Evolutionary conservation across 2,329 filamentous ascomycete genomes (phyloP).

Genomic region (Colletotrichum abscissum): DNA sequence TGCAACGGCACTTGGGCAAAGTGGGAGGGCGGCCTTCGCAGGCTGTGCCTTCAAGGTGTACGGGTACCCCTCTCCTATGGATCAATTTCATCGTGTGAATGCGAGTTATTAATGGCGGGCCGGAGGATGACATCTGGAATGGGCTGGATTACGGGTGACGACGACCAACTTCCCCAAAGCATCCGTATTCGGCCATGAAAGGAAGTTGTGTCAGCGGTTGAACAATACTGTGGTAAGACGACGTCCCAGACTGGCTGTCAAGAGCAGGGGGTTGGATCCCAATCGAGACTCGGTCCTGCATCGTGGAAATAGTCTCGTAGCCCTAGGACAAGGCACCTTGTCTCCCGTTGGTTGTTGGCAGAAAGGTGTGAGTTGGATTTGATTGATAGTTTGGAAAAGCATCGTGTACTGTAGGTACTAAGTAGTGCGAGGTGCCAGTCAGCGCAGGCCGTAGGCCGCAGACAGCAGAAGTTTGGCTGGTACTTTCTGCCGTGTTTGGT

Average conservation of each 20-base stretch:
- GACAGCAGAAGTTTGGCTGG: constrained; percentile 1
- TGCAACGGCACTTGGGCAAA: not conserved
- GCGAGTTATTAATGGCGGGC: not conserved
- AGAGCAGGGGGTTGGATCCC: constrained; percentile 24
- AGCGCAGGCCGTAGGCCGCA: not conserved
- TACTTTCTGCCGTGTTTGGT: constrained; percentile 13
- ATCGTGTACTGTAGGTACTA: not conserved
- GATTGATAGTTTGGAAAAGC: not conserved
- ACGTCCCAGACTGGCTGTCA: constrained; percentile 13
- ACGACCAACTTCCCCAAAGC: constrained; percentile 4
- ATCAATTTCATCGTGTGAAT: not conserved
- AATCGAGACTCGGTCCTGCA: constrained; percentile 31
- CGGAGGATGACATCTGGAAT: not conserved
- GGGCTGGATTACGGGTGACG: not conserved
- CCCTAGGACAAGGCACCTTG: constrained; percentile 31
- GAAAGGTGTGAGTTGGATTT: not conserved
- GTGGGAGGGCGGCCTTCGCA: not conserved
- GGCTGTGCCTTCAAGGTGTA: not conserved
- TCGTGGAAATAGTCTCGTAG: constrained; percentile 29
- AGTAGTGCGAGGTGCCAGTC: not conserved
- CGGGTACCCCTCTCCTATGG: not conserved
- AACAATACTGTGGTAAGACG: not conserved
- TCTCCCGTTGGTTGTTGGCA: constrained; percentile 6
- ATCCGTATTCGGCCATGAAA: not conserved
- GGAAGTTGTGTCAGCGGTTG: not conserved